Base-by-base conservation (phyloP, 1,139 yeast genomes). In the Taphrina betulina region DNA sequence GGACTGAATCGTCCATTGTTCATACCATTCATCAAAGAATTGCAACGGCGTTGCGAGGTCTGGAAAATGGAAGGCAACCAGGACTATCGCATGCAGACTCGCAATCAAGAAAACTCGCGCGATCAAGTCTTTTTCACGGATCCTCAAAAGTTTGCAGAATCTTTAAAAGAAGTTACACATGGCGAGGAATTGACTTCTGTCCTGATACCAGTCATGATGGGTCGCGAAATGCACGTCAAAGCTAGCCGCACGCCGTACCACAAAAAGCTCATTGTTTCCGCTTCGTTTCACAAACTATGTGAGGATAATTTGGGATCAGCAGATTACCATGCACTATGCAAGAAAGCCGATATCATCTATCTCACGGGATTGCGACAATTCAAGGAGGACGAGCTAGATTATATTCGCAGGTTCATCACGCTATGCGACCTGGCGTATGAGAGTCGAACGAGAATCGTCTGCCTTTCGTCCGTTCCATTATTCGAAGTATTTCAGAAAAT, bases 341-440 rank as follows among this genome's bases (percentile, higher is more conserved):
- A 79, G 12, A 73, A 81, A 22, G 92, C 82, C 72, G 79, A 80
- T 58, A 79, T 89, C 10, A 84, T 90, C 63, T 81, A 92, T 10
- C 76, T 92, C 41, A 88, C 96, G 0, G 97, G 90, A 67, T 89
- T 92, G 48, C 98, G 98, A 3, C 82, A 82, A 62, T 72, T 92
- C 63, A 82, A 95, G 19, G 77, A 85, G 19, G 78, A 84, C 60
- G 85, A 81, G 48, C 78, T 96, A 62, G 96, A 92, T 66, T 78
- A 83, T 62, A 88, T 90, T 19, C 77, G 97, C 63, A 74, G 98
- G 63, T 90, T 92, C 67, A 92, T 92, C 66, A 92, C 96, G 0
- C 90, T 92, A 64, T 71, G 92, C 57, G 98, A 92, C 69, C 96
- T 98, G 0, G 94, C 92, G 1, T 92, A 92, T 69, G 97, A 92